Conservation (phyloP, 129 eudicot genomes). For the Lactuca saligna region DNA sequence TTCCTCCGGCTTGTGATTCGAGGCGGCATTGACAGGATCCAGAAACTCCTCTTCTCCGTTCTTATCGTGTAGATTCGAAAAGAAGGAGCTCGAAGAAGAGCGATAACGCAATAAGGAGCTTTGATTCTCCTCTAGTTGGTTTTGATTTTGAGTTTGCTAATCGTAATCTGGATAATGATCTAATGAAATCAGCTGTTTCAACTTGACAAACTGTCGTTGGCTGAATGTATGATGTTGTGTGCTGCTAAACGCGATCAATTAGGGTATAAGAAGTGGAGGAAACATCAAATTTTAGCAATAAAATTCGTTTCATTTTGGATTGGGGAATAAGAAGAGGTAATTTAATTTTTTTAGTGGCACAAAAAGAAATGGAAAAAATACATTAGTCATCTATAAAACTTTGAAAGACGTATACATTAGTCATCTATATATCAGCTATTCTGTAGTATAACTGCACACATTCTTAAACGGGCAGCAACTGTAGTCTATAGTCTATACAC, state of each 20-base stretch:
- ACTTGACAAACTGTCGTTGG: constrained; percentile 40
- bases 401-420: not conserved
- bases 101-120: constrained; percentile 40
- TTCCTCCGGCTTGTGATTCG: constrained; percentile 32
- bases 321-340: no score
- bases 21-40: constrained; percentile 26
- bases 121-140: constrained; percentile 1
- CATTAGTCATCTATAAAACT: not conserved
- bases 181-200: no score
- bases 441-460: constrained; percentile 1
- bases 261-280: no score
- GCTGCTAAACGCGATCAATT: no score
- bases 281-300: no score
- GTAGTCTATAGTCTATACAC: not conserved
- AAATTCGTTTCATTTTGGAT: no score
- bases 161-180: constrained; percentile 27
- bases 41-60: constrained; percentile 27
- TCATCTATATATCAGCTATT: not conserved
- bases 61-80: constrained; percentile 45
- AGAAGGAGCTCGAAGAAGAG: constrained; percentile 70
- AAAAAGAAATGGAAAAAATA: not conserved
- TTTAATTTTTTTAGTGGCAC: no score
- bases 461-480: constrained; percentile 16
- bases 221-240: constrained; percentile 30
- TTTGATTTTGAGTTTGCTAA: constrained; percentile 6